phyloP scores from a whole-genome alignment of 805 yeast genomes.

The Lachancea sp. region DNA sequence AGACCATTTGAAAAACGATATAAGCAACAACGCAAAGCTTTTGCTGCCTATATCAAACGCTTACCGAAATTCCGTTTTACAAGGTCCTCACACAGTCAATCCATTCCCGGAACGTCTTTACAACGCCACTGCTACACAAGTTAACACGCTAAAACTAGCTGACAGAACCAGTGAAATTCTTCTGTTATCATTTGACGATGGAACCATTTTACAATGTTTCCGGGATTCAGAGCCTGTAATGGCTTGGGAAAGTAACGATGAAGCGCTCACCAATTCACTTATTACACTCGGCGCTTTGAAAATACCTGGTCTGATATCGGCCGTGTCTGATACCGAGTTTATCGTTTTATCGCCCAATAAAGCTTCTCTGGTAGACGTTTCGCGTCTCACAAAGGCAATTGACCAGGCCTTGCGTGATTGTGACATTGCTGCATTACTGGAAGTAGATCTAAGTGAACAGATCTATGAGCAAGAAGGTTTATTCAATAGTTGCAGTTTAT shows the following conservation, averaged over 20 bases:
- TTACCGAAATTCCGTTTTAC: slow-evolving; percentile 21
- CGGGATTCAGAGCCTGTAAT: slow-evolving; percentile 33
- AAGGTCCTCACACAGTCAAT: slow-evolving; percentile 49
- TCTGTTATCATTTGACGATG: slow-evolving; percentile 23
- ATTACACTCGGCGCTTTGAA: slow-evolving; percentile 10
- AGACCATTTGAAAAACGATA: slow-evolving; percentile 12
- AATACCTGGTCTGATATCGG: not conserved
- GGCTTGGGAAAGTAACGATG: slow-evolving; percentile 32
- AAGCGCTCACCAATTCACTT: slow-evolving; percentile 23
- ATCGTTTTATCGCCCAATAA: slow-evolving; percentile 3
- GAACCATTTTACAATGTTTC: slow-evolving; percentile 26
- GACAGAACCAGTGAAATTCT: slow-evolving; percentile 24
- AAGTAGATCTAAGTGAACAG: not conserved
- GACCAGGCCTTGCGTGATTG: slow-evolving; percentile 3
- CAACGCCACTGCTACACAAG: slow-evolving; percentile 37
- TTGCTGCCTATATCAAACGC: slow-evolving; percentile 2
- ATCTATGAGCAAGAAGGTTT: not conserved
- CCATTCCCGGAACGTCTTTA: slow-evolving; percentile 54
- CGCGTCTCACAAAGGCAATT: not conserved
- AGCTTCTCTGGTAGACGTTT: not conserved
- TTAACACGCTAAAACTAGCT: slow-evolving; percentile 24
- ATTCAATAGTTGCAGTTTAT: slow-evolving; percentile 1
- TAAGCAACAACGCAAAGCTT: slow-evolving; percentile 1
- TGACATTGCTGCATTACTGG: not conserved
- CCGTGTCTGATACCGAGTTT: not conserved